Percentiles rank a stretch among this genome's conserved stretches.
These are phyloP conservation scores for Albugo laibachii DNA, from an alignment of 352 stramenopile genomes.

Conservation along the genomic window DNA sequence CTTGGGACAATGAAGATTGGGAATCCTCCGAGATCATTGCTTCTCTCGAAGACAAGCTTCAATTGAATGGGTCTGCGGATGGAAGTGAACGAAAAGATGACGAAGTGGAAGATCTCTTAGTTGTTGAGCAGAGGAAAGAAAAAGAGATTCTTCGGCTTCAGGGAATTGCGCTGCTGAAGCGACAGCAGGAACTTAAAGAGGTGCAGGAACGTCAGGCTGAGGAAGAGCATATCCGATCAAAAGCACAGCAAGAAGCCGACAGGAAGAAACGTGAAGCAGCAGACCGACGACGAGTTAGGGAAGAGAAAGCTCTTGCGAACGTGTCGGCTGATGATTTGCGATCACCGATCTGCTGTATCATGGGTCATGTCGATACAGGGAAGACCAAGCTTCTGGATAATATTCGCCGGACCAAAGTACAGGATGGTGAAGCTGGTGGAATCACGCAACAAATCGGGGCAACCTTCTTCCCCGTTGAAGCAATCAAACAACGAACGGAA, in stretches of 20 bases:
- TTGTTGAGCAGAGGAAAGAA: constrained; percentile 89
- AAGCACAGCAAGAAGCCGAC: constrained; percentile 70
- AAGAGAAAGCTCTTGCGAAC: constrained; percentile 63
- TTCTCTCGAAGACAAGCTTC: constrained; percentile 59
- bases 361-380: constrained; percentile 95
- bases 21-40: constrained; percentile 55
- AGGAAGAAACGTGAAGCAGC: constrained; percentile 63
- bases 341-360: constrained; percentile 98
- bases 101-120: constrained; percentile 84
- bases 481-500: constrained; percentile 80
- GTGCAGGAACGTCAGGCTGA: constrained; percentile 38
- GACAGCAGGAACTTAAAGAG: constrained; percentile 75
- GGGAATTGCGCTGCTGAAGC: constrained; percentile 89
- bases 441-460: constrained; percentile 98
- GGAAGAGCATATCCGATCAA: constrained; percentile 50
- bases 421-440: constrained; percentile 83
- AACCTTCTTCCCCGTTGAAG: constrained; percentile 89
- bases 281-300: constrained; percentile 36
- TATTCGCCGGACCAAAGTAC: constrained; percentile 97
- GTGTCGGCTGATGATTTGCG: constrained; percentile 88
- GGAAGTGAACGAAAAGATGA: constrained; percentile 40
- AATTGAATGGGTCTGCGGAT: constrained; percentile 16
- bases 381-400: constrained; percentile 99
- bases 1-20: constrained; percentile 74
- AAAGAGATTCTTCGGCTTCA: constrained; percentile 80